Evolutionary conservation across 306 rosid species (phyloP).

Genomic region (Castanea crenata): DNA sequence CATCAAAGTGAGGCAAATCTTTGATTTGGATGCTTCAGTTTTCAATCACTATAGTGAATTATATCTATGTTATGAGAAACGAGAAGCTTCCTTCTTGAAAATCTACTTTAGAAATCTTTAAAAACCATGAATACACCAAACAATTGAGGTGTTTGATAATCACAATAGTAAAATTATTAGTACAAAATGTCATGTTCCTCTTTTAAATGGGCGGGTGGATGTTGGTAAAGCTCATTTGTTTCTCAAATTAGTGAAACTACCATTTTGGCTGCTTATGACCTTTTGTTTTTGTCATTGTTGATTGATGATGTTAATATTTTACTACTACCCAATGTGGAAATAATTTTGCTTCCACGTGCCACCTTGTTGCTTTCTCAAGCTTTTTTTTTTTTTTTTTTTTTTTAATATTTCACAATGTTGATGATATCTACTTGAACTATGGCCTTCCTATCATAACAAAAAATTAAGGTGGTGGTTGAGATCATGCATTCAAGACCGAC

Average conservation of each 20-base stretch:
- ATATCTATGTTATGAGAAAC: background rate
- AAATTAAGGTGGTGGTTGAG: too few relatives aligned
- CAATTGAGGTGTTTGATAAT: background rate
- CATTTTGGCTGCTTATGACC: background rate
- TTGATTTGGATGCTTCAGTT: background rate
- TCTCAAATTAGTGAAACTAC: background rate
- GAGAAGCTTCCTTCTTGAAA: background rate
- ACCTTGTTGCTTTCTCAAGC: background rate
- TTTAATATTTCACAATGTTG: background rate
- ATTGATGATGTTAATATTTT: background rate
- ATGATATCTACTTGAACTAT: too few relatives aligned
- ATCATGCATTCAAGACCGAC: too few relatives aligned
- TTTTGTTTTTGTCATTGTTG: background rate
- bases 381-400: background rate
- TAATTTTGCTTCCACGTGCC: background rate
- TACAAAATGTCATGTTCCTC: background rate
- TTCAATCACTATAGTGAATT: background rate
- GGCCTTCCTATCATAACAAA: too few relatives aligned
- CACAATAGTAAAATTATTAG: background rate
- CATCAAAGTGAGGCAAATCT: background rate
- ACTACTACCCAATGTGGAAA: background rate
- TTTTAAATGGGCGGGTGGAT: background rate
- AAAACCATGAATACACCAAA: background rate
- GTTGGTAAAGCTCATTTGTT: background rate
- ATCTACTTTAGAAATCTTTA: too few relatives aligned